phyloP scores from a whole-genome alignment of 2,329 filamentous ascomycete species.

The Oidium heveae region DNA sequence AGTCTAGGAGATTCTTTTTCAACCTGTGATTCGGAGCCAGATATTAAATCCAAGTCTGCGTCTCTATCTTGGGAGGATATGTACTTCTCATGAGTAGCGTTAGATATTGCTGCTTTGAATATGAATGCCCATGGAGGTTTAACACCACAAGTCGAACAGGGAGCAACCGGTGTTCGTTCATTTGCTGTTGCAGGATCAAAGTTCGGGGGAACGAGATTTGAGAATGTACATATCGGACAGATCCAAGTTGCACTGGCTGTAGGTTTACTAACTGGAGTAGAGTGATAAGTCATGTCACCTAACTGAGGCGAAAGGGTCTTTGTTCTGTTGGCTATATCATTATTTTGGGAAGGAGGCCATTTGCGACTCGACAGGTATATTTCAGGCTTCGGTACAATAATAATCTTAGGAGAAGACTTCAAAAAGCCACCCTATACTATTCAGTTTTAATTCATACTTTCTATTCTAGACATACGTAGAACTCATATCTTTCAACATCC shows the following conservation, averaged over 20 bases:
- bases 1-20: not conserved
- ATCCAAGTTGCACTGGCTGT: slow-evolving; percentile 61
- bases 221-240: slow-evolving; percentile 86
- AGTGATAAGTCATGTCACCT: slow-evolving; percentile 19
- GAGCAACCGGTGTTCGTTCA: slow-evolving; percentile 53
- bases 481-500: slow-evolving; percentile 73
- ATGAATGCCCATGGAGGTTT: slow-evolving; percentile 65
- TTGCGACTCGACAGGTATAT: slow-evolving; percentile 37
- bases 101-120: slow-evolving; percentile 64
- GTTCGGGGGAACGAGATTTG: slow-evolving; percentile 76
- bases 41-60: slow-evolving; percentile 8
- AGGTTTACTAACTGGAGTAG: slow-evolving; percentile 21
- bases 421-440: slow-evolving; percentile 52
- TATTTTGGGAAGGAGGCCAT: slow-evolving; percentile 17
- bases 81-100: slow-evolving; percentile 28
- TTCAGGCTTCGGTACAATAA: slow-evolving; percentile 54
- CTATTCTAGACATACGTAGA: slow-evolving; percentile 34
- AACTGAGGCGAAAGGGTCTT: slow-evolving; percentile 13
- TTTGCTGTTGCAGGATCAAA: slow-evolving; percentile 71
- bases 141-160: slow-evolving; percentile 82
- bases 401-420: slow-evolving; percentile 70
- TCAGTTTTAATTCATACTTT: not conserved
- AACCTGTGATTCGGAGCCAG: slow-evolving; percentile 3
- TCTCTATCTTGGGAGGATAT: slow-evolving; percentile 7
- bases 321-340: too few relatives aligned